Conservation (phyloP, 2,329 filamentous ascomycete species). For the Epichloe uncinata region DNA sequence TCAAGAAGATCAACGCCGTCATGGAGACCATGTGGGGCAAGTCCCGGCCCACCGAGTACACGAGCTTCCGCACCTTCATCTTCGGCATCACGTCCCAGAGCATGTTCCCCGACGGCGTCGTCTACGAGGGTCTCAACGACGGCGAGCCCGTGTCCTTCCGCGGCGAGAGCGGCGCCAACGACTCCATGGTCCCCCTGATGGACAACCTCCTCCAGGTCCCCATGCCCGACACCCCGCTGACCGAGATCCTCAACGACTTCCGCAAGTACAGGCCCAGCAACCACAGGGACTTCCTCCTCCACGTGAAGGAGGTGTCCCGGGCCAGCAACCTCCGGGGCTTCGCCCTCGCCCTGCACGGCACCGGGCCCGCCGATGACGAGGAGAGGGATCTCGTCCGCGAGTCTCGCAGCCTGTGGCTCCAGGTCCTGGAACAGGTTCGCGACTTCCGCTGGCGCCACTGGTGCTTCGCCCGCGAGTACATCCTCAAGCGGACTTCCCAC, state of each 20-base stretch:
- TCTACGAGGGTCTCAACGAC: slow-evolving; percentile 74
- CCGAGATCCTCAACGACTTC: slow-evolving; percentile 79
- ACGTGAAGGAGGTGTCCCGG: slow-evolving; percentile 42
- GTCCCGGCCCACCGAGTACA: slow-evolving; percentile 73
- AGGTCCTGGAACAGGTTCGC: slow-evolving; percentile 59
- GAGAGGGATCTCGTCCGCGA: slow-evolving; percentile 34
- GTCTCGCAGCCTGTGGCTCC: slow-evolving; percentile 47
- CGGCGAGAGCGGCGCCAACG: slow-evolving; percentile 87
- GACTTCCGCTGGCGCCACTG: slow-evolving; percentile 77
- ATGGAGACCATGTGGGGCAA: slow-evolving; percentile 92
- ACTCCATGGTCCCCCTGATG: slow-evolving; percentile 83
- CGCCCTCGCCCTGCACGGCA: slow-evolving; percentile 33
- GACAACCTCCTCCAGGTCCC: slow-evolving; percentile 76
- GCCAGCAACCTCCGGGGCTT: slow-evolving; percentile 44
- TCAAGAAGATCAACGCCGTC: slow-evolving; percentile 55
- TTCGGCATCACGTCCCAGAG: slow-evolving; percentile 87
- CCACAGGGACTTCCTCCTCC: slow-evolving; percentile 71
- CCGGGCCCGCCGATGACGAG: slow-evolving; percentile 12
- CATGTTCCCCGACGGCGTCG: slow-evolving; percentile 86
- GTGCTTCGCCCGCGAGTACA: slow-evolving; percentile 77
- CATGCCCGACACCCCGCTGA: slow-evolving; percentile 84
- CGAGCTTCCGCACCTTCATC: slow-evolving; percentile 89
- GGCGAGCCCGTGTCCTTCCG: slow-evolving; percentile 64
- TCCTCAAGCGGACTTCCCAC: slow-evolving; percentile 62
- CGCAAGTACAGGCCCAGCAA: slow-evolving; percentile 78